phyloP scores from a whole-genome alignment of 768 basidiomycete species.

The Leccinum uliginosum region DNA sequence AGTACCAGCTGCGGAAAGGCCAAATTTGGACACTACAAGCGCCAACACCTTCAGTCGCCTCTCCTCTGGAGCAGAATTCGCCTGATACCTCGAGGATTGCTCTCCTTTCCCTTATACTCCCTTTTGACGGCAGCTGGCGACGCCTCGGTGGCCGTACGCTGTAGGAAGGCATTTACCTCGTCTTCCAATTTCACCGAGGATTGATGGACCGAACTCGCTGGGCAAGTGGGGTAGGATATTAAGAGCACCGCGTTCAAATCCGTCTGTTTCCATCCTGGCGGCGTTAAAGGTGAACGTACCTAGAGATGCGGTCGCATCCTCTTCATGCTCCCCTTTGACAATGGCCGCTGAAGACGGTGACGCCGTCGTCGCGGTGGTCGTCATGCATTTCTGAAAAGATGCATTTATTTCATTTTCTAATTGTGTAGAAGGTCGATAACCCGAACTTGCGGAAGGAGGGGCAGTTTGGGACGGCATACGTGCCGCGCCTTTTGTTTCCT shows the following conservation, averaged over 20 bases:
- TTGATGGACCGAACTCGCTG: background rate
- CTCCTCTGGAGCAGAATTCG: no score
- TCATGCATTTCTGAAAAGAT: background rate
- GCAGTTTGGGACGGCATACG: background rate
- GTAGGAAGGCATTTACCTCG: slow-evolving; percentile 1
- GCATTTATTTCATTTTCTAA: slow-evolving; percentile 1
- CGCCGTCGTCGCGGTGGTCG: background rate
- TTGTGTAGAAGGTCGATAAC: slow-evolving; percentile 6
- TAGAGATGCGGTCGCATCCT: background rate
- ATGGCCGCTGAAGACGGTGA: background rate
- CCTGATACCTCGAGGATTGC: no score
- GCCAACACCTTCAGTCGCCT: no score
- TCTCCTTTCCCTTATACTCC: background rate
- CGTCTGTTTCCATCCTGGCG: background rate
- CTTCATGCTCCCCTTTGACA: slow-evolving; percentile 17
- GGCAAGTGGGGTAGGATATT: background rate
- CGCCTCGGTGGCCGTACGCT: no score
- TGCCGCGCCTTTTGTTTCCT: background rate
- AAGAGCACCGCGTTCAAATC: background rate
- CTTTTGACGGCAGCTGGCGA: background rate
- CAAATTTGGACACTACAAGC: no score
- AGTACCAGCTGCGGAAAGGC: no score
- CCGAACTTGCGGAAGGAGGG: background rate
- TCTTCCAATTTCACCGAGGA: slow-evolving; percentile 1
- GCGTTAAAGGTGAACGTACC: background rate